Base-by-base conservation (phyloP, 768 basidiomycete species). In the Multifurca ochricompacta region DNA sequence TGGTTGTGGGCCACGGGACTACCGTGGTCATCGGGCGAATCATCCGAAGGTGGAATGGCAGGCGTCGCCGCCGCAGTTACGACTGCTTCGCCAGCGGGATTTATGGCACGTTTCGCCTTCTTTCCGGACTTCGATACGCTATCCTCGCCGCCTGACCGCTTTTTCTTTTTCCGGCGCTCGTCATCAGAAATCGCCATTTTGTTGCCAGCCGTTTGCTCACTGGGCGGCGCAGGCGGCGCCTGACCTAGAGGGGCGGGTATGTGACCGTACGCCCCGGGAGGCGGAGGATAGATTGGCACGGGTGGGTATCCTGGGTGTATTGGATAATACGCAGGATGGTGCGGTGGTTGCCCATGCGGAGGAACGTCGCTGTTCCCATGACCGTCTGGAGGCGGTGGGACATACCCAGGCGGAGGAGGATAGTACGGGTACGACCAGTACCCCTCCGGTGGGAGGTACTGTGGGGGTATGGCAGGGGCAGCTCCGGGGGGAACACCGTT, bases 401-500 rank as follows among this genome's bases (percentile, higher is more conserved):
- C 63, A 59, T 74, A 75, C 2, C 71, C 71, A 31, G 68, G 67
- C 1, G 70, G 73, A n/a, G 70, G 69, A 1, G 70, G 73, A 2
- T 74, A 73, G 53, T 73, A 74, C 47, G 67, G 71, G 51, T 70
- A 73, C n/a, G 73, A 70, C 59, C 70, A 75, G 51, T 73, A 76
- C 6, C 72, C 72, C 41, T 75, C 74, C 0, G 74, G 74, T 1
- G 69, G 63, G 43, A 47, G 69, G 53, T 37, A 66, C 44, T 67
- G 53, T 6, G 63, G 16, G 3, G 69, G 63, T 10, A 65, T 62
- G 69, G 73, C 1, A 64, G 65, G 32, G 4, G 63, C 41, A 9
- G 67, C 55, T 8, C 63, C 50, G 54, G 51, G 13, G 36, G 35
- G 18, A 59, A 62, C 18, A 52, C 57, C 65, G 35, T 63, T 64